Evolutionary conservation across 2,329 filamentous ascomycete genomes (phyloP), one percentile per base, ranked within the genome.

Genomic region (Trichothecium roseum): DNA sequence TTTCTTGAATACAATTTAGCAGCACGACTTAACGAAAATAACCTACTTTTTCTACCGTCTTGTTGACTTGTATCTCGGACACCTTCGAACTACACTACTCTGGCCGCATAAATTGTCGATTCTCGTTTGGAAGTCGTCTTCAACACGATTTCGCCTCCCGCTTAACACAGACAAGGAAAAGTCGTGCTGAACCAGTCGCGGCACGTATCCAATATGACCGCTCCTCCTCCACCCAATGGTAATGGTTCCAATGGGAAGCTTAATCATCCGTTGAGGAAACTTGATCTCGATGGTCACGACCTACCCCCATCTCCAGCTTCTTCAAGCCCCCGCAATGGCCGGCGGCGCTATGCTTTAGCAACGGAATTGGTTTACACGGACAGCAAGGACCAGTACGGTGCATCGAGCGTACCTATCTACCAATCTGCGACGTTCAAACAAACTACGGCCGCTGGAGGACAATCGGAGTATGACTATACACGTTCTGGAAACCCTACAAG

Each of bases 341-440:
- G 82, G 46, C 64, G 70, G 30, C 84, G 86, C 47, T 98, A 96
- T 62, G 87, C 88, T 31, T 75, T 98, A 41, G 89, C 89, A 39
- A 98, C 91, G 4, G 91, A 98, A 63, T 69, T 98, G 43, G 91
- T 98, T 41, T 96, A 89, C 60, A 96, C 89, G 35, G 91, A 98
- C 50, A 79, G 82, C 56, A 91, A 81, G 62, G 91, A 98, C 60
- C 91, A 98, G 66, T 95, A 96, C 68, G 93, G 93, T 54, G 77
- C 91, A 39, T 94, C 86, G 49, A 96, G 88, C 59, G 81, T 94
- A 50, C 91, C 91, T 36, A 96, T 98, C 54, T 98, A 98, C 62
- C 91, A 94, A 72, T 94, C 86, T 33, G 93, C 91, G 33, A 98
- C 91, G 27, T 98, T 98, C 70, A 98, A 98, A 65, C 91, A 96